Evolutionary conservation across 495 filamentous ascomycete species (phyloP).

Genomic region (Penicillium nucicola): DNA sequence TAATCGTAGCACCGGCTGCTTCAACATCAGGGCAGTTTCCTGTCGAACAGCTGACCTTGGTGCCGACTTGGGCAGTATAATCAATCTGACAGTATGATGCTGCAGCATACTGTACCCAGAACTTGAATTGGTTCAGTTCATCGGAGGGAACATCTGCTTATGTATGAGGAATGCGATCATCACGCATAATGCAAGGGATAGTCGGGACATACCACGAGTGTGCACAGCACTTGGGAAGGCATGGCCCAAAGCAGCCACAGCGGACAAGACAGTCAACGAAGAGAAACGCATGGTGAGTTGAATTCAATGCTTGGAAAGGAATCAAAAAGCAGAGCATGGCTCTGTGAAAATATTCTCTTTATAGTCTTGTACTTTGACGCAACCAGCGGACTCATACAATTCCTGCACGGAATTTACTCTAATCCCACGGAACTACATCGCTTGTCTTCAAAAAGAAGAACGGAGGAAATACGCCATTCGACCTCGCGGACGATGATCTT

Average conservation of each 20-base stretch:
- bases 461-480: not conserved
- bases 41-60: conserved; percentile 50
- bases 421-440: not conserved
- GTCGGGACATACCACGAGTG: conserved; percentile 14
- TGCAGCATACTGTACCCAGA: conserved; percentile 67
- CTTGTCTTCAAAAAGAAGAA: too few species aligned
- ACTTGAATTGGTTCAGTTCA: conserved; percentile 49
- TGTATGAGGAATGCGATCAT: not conserved
- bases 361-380: not conserved
- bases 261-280: conserved; percentile 8
- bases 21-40: conserved; percentile 57
- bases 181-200: not conserved
- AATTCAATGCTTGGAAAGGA: not conserved
- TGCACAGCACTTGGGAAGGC: conserved; percentile 12
- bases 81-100: conserved; percentile 62
- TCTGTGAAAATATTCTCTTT: not conserved
- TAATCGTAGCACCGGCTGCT: conserved; percentile 47
- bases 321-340: not conserved
- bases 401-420: not conserved
- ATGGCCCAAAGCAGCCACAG: conserved; percentile 6
- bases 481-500: not conserved
- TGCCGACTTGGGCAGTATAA: conserved; percentile 34
- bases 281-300: conserved; percentile 5
- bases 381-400: not conserved
- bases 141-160: conserved; percentile 22